Base-by-base conservation (phyloP, 768 basidiomycete genomes). In the Paxillus rubicundulus region DNA sequence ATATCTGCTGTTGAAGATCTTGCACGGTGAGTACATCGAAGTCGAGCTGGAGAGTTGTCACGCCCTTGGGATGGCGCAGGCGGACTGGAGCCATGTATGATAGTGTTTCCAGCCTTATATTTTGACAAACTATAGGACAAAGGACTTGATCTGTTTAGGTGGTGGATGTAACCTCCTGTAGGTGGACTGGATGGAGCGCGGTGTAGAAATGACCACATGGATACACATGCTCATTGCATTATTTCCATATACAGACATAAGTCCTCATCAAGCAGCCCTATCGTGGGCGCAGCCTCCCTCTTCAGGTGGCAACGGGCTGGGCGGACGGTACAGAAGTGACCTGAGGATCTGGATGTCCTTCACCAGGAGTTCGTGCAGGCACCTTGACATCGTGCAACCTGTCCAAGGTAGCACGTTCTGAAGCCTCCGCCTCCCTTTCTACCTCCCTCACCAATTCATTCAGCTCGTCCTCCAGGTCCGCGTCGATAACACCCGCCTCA, bases 31-130 rank as follows among this genome's bases (percentile, higher is more conserved):
- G 77, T 43, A 71, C 64, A 50, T 82, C 76, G 57, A 86, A 71
- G 51, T 86, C 78, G 34, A 93, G 70, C 43, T 91, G 78, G 50
- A 97, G 74, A 9, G 92, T 92, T 8, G 85, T 74, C 27, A 90
- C 82, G 28, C 94, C 94, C 63, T 86, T 82, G 13, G 94, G 89
- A 69, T 94, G 87, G 54, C 94, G 81, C 3, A 98, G 74, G 21
- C 94, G 86, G 36, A 96, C 58, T 40, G 82, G 80, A 8, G 83
- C 80, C 89, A 91, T 90, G 4, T 16, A 49, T 4, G 5, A 6
- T 46, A 32, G n/a, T n/a, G n/a, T n/a, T n/a, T 37, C n/a, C 12
- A 6, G 24, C 33, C 9, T 33, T 32, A 38, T 45, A 24, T 39
- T 27, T 33, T 32, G 7, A 12, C 30, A 28, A 21, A 18, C 3